Base-by-base conservation (phyloP, 78 protist genomes). In the Acrasis kona region DNA sequence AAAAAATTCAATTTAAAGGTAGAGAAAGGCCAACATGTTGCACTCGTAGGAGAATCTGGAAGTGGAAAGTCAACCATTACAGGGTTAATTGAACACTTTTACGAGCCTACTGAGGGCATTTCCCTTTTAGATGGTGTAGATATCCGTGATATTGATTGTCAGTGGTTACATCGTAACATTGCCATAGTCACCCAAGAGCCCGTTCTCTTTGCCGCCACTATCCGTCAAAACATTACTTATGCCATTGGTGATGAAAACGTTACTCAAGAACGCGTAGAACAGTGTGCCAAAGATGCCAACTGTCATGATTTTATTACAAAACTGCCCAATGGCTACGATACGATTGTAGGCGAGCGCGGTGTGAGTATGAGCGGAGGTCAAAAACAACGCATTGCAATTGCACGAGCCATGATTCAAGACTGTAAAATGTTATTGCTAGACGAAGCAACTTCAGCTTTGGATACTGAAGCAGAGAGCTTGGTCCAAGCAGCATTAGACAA, bases 391-490 rank as follows among this genome's bases (percentile, higher is more conserved):
- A 50, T 50, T n/a, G 61, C 61, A n/a, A 50, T 50, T 50, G 61
- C 61, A 19, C 19, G 61, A 50, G 61, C 61, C n/a, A n/a, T n/a
- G n/a, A n/a, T n/a, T n/a, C n/a, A n/a, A n/a, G n/a, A 2, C 70
- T 93, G 2, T 35, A 68, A 40, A 72, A 78, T 96, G 5, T 73
- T 96, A 29, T 37, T 96, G 27, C 81, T 96, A 5, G 99, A 96
- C 79, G 99, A 96, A 71, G 93, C 95, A 12, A 94, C 99, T 32
- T 71, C 89, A 0, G 97, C 98, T 12, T 89, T 96, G 31, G 99
- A 96, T 79, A 78, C 88, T 0, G 87, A 86, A 65, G 65, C 79
- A 7, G 97, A 95, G 84, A 39, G 58, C 10, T 30, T 87, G 7
- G 96, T 96, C 3, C 89, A 89, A 78, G 83, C 76, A n/a, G 96